Conservation (phyloP, 371 early-diverging fungal species). For the Agmasoma carcini region DNA sequence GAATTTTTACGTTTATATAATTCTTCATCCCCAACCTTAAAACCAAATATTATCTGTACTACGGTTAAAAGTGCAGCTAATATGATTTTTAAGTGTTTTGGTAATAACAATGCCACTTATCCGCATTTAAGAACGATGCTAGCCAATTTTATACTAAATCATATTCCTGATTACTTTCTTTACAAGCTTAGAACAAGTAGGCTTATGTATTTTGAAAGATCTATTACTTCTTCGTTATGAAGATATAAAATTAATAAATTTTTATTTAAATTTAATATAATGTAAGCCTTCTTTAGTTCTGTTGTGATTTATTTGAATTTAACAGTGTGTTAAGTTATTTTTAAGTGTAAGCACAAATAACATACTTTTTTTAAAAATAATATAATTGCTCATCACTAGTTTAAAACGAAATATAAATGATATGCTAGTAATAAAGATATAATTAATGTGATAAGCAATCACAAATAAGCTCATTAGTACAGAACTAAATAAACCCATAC, state of each 20-base stretch:
- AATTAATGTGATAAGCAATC: not conserved
- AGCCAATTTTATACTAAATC: constrained; percentile 59
- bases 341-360: too few species aligned
- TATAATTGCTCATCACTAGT: too few species aligned
- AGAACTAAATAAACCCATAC: not conserved
- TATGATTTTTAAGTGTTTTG: constrained; percentile 73
- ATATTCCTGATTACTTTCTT: constrained; percentile 63
- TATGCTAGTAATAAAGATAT: too few species aligned
- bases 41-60: not conserved
- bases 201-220: too few species aligned
- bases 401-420: too few species aligned
- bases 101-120: constrained; percentile 60
- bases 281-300: constrained; percentile 9
- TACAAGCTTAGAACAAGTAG: constrained; percentile 64
- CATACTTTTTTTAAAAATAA: too few species aligned
- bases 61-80: constrained; percentile 55
- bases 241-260: too few species aligned
- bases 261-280: too few species aligned
- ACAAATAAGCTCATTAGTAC: not conserved
- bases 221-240: too few species aligned
- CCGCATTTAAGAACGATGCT: constrained; percentile 68
- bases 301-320: too few species aligned
- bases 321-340: too few species aligned
- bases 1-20: constrained; percentile 62
- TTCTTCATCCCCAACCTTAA: not conserved